Percentiles rank a stretch among this genome's conserved stretches.
phyloP scores from a whole-genome alignment of 2,329 filamentous ascomycete genomes.

The Clarireedia paspali region DNA sequence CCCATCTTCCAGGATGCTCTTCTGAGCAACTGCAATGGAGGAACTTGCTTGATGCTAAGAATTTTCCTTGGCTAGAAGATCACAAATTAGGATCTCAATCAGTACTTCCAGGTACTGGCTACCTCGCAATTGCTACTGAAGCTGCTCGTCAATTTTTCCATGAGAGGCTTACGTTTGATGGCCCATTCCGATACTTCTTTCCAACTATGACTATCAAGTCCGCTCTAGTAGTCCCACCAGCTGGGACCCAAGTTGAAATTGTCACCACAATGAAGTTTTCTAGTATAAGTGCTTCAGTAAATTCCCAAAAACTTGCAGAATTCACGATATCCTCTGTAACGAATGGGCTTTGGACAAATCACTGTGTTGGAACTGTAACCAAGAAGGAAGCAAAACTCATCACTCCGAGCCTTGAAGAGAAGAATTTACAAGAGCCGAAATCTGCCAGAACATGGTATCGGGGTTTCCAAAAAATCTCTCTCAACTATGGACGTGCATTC shows the following conservation, averaged over 20 bases:
- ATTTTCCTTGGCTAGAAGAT: conserved; percentile 43
- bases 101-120: conserved; percentile 36
- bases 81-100: conserved; percentile 44
- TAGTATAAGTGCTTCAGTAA: conserved; percentile 1
- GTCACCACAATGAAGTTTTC: conserved; percentile 5
- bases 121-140: conserved; percentile 28
- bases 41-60: conserved; percentile 7
- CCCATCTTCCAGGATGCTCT: conserved; percentile 29
- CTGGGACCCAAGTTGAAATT: conserved; percentile 7
- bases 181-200: not conserved
- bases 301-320: not conserved
- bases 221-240: conserved; percentile 2
- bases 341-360: conserved; percentile 2
- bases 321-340: conserved; percentile 4
- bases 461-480: conserved; percentile 30
- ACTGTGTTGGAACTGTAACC: conserved; percentile 2
- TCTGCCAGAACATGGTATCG: conserved; percentile 29
- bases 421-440: conserved; percentile 22
- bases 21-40: conserved; percentile 14
- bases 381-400: not conserved
- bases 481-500: conserved; percentile 34
- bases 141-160: conserved; percentile 2
- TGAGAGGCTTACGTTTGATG: not conserved
- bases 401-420: not conserved
- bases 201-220: conserved; percentile 3